These are phyloP conservation scores for Sporothrix dimorphospora DNA, from an alignment of 2,329 filamentous ascomycete species.

Conservation along the genomic window DNA sequence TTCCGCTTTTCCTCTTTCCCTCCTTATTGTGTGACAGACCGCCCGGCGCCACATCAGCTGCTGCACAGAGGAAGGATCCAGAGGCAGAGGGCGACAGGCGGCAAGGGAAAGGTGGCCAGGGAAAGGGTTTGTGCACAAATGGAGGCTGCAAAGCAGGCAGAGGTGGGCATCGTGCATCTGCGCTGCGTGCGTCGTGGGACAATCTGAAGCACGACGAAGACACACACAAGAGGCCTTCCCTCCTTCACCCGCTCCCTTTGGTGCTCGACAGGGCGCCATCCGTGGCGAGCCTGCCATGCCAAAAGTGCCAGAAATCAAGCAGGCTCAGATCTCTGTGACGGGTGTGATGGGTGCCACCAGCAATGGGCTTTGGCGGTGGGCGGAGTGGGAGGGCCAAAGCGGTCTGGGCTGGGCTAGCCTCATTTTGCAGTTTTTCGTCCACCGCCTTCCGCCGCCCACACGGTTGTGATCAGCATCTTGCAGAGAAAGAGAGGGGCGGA, in stretches of 20 bases:
- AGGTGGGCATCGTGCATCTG: slow-evolving; percentile 9
- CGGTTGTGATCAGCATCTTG: neutral
- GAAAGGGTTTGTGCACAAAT: neutral
- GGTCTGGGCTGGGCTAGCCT: slow-evolving; percentile 11
- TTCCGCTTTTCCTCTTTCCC: neutral
- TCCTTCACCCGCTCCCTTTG: neutral
- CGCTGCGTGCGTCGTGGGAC: slow-evolving; percentile 22
- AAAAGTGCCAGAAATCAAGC: neutral
- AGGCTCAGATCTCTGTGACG: neutral
- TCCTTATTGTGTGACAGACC: neutral
- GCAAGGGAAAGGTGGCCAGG: neutral
- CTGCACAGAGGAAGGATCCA: neutral
- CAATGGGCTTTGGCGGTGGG: neutral
- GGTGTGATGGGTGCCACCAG: slow-evolving; percentile 4
- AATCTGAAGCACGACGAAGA: slow-evolving; percentile 5
- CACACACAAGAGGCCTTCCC: neutral
- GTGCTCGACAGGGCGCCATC: neutral
- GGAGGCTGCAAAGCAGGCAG: slow-evolving; percentile 5
- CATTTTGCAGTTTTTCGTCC: neutral
- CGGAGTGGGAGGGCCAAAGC: slow-evolving; percentile 14
- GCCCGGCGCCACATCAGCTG: slow-evolving; percentile 10
- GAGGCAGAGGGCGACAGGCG: neutral
- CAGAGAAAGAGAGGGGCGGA: slow-evolving; percentile 12
- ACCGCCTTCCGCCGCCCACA: neutral
- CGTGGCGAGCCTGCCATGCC: neutral